A percentile compares a stretch with the other conserved stretches of the same genome.
Evolutionary conservation across 2,329 filamentous ascomycete genomes (phyloP).

Genomic region (Parastagonospora nodorum): DNA sequence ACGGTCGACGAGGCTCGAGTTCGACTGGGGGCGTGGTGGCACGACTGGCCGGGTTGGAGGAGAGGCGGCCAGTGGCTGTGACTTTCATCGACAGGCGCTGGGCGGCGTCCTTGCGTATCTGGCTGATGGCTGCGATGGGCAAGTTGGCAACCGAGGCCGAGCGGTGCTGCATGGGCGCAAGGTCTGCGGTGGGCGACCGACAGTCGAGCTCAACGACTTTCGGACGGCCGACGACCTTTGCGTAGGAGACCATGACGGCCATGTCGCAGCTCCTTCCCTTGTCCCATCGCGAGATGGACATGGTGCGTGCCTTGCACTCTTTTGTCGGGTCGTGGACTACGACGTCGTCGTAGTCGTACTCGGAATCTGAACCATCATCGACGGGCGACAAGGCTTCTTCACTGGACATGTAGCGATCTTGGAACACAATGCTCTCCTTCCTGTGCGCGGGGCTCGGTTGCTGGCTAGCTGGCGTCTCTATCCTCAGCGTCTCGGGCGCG

Average conservation of each 20-base stretch:
- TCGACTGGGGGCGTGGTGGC: conserved; percentile 29
- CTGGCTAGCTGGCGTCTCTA: conserved; percentile 30
- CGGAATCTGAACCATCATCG: conserved; percentile 36
- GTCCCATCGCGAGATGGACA: conserved; percentile 40
- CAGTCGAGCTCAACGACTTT: conserved; percentile 45
- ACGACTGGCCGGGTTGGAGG: conserved; percentile 19
- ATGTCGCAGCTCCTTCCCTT: conserved; percentile 44
- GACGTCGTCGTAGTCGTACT: conserved; percentile 39
- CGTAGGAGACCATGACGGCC: conserved; percentile 45
- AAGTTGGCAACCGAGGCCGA: conserved; percentile 43
- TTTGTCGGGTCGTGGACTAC: conserved; percentile 36
- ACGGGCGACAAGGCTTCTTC: conserved; percentile 47
- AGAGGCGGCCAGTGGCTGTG: conserved; percentile 12
- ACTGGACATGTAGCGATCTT: conserved; percentile 46
- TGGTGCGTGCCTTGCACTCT: conserved; percentile 35
- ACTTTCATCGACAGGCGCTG: conserved; percentile 35
- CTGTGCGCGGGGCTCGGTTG: conserved; percentile 14
- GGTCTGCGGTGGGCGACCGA: conserved; percentile 21
- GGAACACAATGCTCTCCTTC: conserved; percentile 34
- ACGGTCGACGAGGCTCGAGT: conserved; percentile 32
- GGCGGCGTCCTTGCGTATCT: conserved; percentile 31
- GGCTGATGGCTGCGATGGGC: conserved; percentile 34
- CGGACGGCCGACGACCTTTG: conserved; percentile 41
- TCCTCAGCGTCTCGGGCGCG: conserved; percentile 40
- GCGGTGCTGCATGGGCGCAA: conserved; percentile 29